These are phyloP conservation scores for Ogataea haglerorum DNA, from an alignment of 805 yeast genomes.

Conservation along the genomic window DNA sequence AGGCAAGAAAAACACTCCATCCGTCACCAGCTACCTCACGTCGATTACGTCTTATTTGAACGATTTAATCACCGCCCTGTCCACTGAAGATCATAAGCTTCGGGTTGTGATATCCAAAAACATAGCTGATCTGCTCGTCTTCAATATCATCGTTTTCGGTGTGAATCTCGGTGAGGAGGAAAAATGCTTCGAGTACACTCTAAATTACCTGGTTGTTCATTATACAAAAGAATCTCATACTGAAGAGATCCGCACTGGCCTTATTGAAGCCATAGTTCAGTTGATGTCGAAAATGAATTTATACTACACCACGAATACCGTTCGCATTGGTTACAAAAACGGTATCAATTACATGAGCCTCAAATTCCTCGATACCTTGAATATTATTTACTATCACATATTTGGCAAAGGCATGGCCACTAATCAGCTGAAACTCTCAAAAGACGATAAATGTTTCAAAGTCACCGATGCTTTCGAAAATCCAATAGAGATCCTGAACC, in stretches of 20 bases:
- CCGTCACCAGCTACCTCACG: conserved; percentile 22
- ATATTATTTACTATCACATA: conserved; percentile 21
- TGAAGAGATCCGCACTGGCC: conserved; percentile 22
- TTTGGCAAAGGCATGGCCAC: conserved; percentile 21
- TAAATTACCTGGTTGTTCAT: conserved; percentile 21
- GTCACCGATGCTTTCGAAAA: conserved; percentile 7
- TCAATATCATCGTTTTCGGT: conserved; percentile 31
- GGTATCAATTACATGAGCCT: conserved; percentile 32
- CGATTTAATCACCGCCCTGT: conserved; percentile 23
- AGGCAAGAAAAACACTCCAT: conserved; percentile 22
- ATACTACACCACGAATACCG: conserved; percentile 29
- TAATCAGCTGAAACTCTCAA: conserved; percentile 15
- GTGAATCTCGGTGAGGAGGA: conserved; percentile 24
- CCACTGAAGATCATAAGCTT: conserved; percentile 29
- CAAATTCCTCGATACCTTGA: conserved; percentile 27
- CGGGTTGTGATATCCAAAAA: conserved; percentile 31
- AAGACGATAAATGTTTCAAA: conserved; percentile 16
- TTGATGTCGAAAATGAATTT: conserved; percentile 30
- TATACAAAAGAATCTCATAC: conserved; percentile 19
- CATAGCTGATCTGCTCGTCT: conserved; percentile 32
- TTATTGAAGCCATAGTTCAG: conserved; percentile 31
- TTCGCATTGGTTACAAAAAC: conserved; percentile 20
- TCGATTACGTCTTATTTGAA: conserved; percentile 19
- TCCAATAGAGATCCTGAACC: conserved; percentile 21
- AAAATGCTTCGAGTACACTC: conserved; percentile 23